Conservation (phyloP, 2,329 filamentous ascomycete species). For the Ceratocystis harringtonii region DNA sequence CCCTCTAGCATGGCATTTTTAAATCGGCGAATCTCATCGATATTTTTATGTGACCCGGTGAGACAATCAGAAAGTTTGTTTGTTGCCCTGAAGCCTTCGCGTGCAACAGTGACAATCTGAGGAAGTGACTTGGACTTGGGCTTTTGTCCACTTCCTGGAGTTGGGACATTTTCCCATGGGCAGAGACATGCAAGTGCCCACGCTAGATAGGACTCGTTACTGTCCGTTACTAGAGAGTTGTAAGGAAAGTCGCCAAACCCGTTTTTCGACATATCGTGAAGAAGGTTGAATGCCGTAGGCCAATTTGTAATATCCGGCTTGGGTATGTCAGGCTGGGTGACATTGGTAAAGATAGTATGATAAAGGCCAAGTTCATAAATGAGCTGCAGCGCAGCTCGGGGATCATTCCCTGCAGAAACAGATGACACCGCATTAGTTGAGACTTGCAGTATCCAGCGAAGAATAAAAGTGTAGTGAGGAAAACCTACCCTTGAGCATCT, state of each 20-base stretch:
- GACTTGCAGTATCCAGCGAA: background rate
- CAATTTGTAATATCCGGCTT: slow-evolving; percentile 46
- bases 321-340: slow-evolving; percentile 36
- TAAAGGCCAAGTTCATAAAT: slow-evolving; percentile 56
- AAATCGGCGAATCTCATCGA: slow-evolving; percentile 44
- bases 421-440: background rate
- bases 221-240: slow-evolving; percentile 41
- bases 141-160: slow-evolving; percentile 33
- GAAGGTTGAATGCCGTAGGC: slow-evolving; percentile 46
- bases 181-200: slow-evolving; percentile 64
- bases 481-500: slow-evolving; percentile 61
- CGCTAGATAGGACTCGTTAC: slow-evolving; percentile 52
- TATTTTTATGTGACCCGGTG: slow-evolving; percentile 47
- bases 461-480: background rate
- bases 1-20: slow-evolving; percentile 40
- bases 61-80: slow-evolving; percentile 61
- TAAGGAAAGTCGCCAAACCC: slow-evolving; percentile 34
- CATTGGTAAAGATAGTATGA: slow-evolving; percentile 58
- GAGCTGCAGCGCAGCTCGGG: slow-evolving; percentile 44
- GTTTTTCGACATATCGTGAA: slow-evolving; percentile 36
- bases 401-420: slow-evolving; percentile 35
- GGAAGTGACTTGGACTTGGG: slow-evolving; percentile 30
- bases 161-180: slow-evolving; percentile 49
- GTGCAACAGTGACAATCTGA: slow-evolving; percentile 45
- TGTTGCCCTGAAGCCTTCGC: slow-evolving; percentile 64